Conservation (phyloP, 345 rosid species). For the Brassica carinata region DNA sequence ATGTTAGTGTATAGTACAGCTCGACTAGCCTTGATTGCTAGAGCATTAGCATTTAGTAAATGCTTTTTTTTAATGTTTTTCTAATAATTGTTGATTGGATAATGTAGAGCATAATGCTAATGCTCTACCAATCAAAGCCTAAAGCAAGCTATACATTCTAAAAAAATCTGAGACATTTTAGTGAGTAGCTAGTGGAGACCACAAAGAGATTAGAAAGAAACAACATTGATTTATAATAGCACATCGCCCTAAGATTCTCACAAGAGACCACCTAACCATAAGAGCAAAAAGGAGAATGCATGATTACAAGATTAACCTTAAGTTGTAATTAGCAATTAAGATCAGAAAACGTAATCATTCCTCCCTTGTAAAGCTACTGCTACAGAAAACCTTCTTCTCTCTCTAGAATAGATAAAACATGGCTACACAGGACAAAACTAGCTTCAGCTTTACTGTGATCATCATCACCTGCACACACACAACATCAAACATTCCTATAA, state of each 20-base stretch:
- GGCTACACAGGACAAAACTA: slow-evolving; percentile 29
- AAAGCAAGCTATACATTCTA: slow-evolving; percentile 10
- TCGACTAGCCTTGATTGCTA: too few species aligned
- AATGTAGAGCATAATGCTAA: too few species aligned
- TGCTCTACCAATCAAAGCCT: too few species aligned
- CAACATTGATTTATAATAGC: slow-evolving; percentile 16
- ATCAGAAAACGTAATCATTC: slow-evolving; percentile 30
- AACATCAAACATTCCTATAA: not conserved
- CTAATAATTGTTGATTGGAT: too few species aligned
- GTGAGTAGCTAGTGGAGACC: slow-evolving; percentile 30
- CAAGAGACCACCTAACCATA: slow-evolving; percentile 22
- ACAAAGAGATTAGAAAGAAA: slow-evolving; percentile 15
- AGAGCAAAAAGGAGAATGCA: slow-evolving; percentile 14
- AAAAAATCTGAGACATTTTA: slow-evolving; percentile 26
- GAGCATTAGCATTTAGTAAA: too few species aligned
- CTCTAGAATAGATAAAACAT: slow-evolving; percentile 28
- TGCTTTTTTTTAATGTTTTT: too few species aligned
- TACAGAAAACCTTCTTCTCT: not conserved
- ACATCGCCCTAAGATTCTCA: slow-evolving; percentile 33
- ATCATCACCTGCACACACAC: slow-evolving; percentile 31
- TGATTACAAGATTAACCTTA: slow-evolving; percentile 34
- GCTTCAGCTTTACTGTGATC: slow-evolving; percentile 30
- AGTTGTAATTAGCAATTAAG: slow-evolving; percentile 23
- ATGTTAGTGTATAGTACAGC: too few species aligned
- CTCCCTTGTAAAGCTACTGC: slow-evolving; percentile 1